Percentiles rank a stretch among this genome's conserved stretches.
Evolutionary conservation across 768 basidiomycete species (phyloP).

Genomic region (Amanita pseudoporphyria): DNA sequence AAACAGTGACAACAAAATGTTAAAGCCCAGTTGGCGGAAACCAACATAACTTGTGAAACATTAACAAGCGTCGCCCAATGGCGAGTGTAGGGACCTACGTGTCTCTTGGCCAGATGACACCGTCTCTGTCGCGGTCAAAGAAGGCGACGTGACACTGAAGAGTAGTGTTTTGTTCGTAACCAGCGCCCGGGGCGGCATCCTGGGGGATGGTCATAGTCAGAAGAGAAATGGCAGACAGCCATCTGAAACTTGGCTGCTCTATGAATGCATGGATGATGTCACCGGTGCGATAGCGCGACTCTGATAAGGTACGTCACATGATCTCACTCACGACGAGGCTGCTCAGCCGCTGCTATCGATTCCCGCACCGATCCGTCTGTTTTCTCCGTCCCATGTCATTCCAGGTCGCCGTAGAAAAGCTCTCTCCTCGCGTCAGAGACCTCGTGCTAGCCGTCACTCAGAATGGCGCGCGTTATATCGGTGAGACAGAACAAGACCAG

Average conservation of each 20-base stretch:
- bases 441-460: conserved; percentile 42
- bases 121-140: conserved; percentile 35
- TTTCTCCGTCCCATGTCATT: conserved; percentile 40
- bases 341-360: conserved; percentile 30
- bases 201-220: conserved; percentile 23
- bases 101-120: conserved; percentile 35
- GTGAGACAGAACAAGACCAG: conserved; percentile 51
- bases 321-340: conserved; percentile 15
- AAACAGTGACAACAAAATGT: conserved; percentile 24
- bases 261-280: not conserved
- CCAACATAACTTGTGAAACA: conserved; percentile 23
- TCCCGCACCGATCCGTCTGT: conserved; percentile 17
- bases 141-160: conserved; percentile 35
- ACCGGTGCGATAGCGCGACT: not conserved
- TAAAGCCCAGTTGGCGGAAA: conserved; percentile 29
- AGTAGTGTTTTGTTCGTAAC: conserved; percentile 25
- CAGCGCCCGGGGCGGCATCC: conserved; percentile 22
- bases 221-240: not conserved
- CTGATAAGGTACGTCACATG: not conserved
- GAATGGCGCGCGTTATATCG: conserved; percentile 34
- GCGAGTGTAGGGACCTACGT: conserved; percentile 22
- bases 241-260: conserved; percentile 1
- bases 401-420: conserved; percentile 35
- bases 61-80: not conserved
- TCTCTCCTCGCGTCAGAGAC: conserved; percentile 40